Evolutionary conservation across 2,329 filamentous ascomycete species (phyloP).

Genomic region (Botrytis byssoidea): DNA sequence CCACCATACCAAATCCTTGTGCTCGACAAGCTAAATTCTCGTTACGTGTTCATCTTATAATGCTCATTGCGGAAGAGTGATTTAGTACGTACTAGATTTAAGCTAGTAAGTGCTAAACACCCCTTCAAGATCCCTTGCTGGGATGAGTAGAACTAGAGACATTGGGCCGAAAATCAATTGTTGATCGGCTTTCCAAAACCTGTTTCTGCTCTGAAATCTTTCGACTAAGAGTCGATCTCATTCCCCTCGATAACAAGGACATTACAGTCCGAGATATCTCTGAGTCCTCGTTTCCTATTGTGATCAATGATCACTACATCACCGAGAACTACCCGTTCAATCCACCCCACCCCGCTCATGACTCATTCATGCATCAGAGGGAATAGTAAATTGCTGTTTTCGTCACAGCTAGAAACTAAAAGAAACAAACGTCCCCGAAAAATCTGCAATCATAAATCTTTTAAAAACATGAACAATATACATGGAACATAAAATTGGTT

Average conservation of each 20-base stretch:
- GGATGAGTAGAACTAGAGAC: background rate
- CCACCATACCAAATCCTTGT: constrained; percentile 3
- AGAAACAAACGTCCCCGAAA: constrained; percentile 2
- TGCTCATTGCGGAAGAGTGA: background rate
- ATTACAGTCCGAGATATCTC: background rate
- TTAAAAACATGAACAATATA: constrained; percentile 1
- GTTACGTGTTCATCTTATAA: background rate
- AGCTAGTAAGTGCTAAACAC: background rate
- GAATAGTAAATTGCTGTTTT: constrained; percentile 3
- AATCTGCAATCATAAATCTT: background rate
- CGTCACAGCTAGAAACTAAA: background rate
- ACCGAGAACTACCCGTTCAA: background rate
- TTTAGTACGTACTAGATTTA: background rate
- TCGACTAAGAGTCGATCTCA: background rate
- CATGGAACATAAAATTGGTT: constrained; percentile 10
- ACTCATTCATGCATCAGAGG: constrained; percentile 13
- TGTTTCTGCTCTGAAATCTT: background rate
- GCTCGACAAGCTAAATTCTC: background rate
- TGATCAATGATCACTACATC: background rate
- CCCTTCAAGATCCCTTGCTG: background rate
- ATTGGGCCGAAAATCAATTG: background rate
- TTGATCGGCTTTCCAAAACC: background rate
- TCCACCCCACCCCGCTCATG: background rate
- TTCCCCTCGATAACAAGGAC: background rate
- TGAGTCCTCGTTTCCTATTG: background rate